phyloP scores from a whole-genome alignment of 768 basidiomycete genomes.

The Macrolepiota fuliginosa region DNA sequence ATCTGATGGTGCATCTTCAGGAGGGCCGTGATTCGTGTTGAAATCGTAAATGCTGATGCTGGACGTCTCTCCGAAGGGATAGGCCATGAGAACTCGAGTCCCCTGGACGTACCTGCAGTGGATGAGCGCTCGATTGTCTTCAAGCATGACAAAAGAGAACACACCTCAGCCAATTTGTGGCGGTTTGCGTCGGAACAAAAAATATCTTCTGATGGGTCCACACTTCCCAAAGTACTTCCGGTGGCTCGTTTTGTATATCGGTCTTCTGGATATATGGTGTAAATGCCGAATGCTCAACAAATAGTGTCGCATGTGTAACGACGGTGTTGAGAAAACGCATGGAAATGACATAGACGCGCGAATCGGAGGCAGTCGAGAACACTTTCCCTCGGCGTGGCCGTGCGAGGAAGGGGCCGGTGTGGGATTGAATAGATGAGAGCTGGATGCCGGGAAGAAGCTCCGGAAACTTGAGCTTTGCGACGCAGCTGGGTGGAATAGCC shows the following conservation, averaged over 20 bases:
- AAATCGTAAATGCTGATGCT: slow-evolving; percentile 12
- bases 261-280: not conserved
- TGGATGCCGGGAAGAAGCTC: slow-evolving; percentile 14
- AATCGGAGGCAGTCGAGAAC: slow-evolving; percentile 20
- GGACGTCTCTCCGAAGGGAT: not conserved
- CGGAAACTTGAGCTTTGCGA: slow-evolving; percentile 14
- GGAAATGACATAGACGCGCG: slow-evolving; percentile 12
- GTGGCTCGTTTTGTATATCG: not conserved
- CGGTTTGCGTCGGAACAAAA: not conserved
- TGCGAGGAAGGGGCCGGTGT: slow-evolving; percentile 32
- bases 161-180: slow-evolving; percentile 15
- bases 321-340: slow-evolving; percentile 1
- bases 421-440: slow-evolving; percentile 23
- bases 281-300: slow-evolving; percentile 10
- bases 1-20: not conserved
- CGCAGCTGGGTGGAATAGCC: slow-evolving; percentile 5
- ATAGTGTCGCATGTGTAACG: slow-evolving; percentile 4
- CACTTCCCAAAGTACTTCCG: slow-evolving; percentile 11
- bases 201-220: slow-evolving; percentile 13
- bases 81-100: slow-evolving; percentile 9
- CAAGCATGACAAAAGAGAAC: not conserved
- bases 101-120: slow-evolving; percentile 14
- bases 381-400: slow-evolving; percentile 18
- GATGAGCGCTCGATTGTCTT: not conserved
- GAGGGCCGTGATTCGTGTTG: slow-evolving; percentile 1